Base-by-base conservation (phyloP, 768 basidiomycete species). In the Mycena sanguinolenta region DNA sequence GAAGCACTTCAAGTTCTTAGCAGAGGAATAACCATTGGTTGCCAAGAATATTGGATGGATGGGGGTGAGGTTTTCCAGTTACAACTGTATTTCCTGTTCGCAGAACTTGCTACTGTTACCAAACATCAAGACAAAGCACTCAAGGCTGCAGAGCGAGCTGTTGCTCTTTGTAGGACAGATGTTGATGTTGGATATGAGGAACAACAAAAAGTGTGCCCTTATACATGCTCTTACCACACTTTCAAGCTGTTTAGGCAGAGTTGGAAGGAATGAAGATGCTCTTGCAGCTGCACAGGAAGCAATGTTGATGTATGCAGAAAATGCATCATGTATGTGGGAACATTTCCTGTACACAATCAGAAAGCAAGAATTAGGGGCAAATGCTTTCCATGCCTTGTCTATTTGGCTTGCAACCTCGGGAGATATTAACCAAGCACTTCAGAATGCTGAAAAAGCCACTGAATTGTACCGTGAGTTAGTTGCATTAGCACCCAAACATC, bases 381-480 rank as follows among this genome's bases (percentile, higher is more conserved):
- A 52, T 19, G 49, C 53, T 14, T 46, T 54, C n/a, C 39, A 44
- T 16, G 12, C 66, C 28, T 60, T n/a, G 25, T 67, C 66, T 0
- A 49, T 67, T 6, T 50, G 66, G 16, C 32, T 67, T 9, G 19
- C 32, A 14, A 46, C 52, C 30, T n/a, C 14, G 2, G 66, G 52
- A 4, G 21, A 61, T 16, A 16, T 9, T 0, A 23, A 54, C 2
- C 30, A 67, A 44, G 66, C 66, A 23, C 59, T 54, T 3, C 9
- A 12, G 1, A 60, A 60, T 17, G 52, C 66, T 1, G 38, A 66
- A 19, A 38, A 66, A 21, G 58, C 66, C 17, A 53, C 25, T 0
- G 38, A 50, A n/a, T 9, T 59, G 17, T 58, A 53, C 49, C 44
- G 65, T n/a, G 58, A 67, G 36, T 30, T 59, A 19, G 58, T 67